These are phyloP conservation scores for Trametes villosa DNA, from an alignment of 768 basidiomycete species.

Conservation along the genomic window DNA sequence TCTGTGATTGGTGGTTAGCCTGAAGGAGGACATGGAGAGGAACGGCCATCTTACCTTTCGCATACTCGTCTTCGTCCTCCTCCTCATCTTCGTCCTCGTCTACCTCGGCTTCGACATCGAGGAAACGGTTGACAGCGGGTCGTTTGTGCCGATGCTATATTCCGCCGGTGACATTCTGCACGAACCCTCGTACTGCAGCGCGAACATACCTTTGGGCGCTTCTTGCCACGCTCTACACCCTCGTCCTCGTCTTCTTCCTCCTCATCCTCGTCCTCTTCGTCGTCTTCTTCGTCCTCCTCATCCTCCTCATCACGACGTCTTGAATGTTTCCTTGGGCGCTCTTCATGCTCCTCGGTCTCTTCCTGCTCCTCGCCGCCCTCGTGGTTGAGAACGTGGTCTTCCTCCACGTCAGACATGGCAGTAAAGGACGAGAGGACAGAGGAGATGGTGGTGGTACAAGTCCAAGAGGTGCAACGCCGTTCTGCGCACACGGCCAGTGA, in stretches of 20 bases:
- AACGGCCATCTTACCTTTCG: slow-evolving; percentile 43
- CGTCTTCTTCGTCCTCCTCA: slow-evolving; percentile 50
- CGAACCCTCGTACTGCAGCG: neutral
- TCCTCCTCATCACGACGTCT: slow-evolving; percentile 44
- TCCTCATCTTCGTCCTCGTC: slow-evolving; percentile 97
- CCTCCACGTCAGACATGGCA: slow-evolving; percentile 30
- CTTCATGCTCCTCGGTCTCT: slow-evolving; percentile 46
- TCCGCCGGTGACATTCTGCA: slow-evolving; percentile 12
- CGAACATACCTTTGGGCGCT: slow-evolving; percentile 61
- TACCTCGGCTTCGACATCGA: slow-evolving; percentile 96
- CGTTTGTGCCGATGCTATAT: slow-evolving; percentile 64
- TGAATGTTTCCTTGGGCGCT: slow-evolving; percentile 44
- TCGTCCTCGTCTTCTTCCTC: slow-evolving; percentile 46
- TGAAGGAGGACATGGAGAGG: slow-evolving; percentile 23
- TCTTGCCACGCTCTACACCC: slow-evolving; percentile 53
- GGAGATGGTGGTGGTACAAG: slow-evolving; percentile 1
- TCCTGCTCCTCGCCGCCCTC: slow-evolving; percentile 26
- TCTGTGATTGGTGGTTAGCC: slow-evolving; percentile 44
- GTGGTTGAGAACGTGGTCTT: slow-evolving; percentile 34
- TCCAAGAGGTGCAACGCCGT: neutral
- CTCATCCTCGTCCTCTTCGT: slow-evolving; percentile 51
- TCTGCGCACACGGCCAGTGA: neutral
- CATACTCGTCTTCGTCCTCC: slow-evolving; percentile 82
- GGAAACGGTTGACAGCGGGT: slow-evolving; percentile 73
- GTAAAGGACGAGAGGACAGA: neutral